Evolutionary conservation across 2,329 filamentous ascomycete genomes (phyloP).

Genomic region (Aspergillus texensis): DNA sequence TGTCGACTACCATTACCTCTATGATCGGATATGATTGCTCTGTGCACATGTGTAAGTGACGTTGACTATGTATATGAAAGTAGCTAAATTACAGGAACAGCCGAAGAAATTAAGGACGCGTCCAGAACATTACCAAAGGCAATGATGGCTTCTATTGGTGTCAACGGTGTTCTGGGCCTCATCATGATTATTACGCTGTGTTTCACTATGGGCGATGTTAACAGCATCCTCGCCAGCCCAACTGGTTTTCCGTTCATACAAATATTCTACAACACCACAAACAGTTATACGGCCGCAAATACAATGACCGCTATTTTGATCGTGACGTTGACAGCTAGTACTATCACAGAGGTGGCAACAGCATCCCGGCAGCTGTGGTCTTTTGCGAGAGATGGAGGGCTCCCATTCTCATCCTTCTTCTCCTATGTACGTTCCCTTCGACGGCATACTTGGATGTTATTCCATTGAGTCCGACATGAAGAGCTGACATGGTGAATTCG

Average conservation of each 20-base stretch:
- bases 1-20: constrained; percentile 43
- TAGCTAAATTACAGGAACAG: constrained; percentile 24
- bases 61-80: background rate
- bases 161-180: constrained; percentile 59
- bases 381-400: constrained; percentile 49
- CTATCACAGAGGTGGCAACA: constrained; percentile 58
- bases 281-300: constrained; percentile 51
- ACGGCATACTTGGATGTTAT: background rate
- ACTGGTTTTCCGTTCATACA: constrained; percentile 63
- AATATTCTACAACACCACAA: constrained; percentile 57
- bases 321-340: constrained; percentile 52
- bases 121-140: constrained; percentile 54
- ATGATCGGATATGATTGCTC: constrained; percentile 48
- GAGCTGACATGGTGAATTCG: constrained; percentile 6
- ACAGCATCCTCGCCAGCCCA: constrained; percentile 46
- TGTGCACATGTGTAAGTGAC: constrained; percentile 49
- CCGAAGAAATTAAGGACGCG: constrained; percentile 50
- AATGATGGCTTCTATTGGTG: constrained; percentile 51
- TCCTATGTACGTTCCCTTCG: constrained; percentile 34
- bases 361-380: constrained; percentile 62
- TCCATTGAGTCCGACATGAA: too few relatives aligned
- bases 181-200: constrained; percentile 60
- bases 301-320: constrained; percentile 56
- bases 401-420: constrained; percentile 44
- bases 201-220: constrained; percentile 57